These are phyloP conservation scores for Sarcomyxa edulis DNA, from an alignment of 768 basidiomycete species.

Conservation along the genomic window DNA sequence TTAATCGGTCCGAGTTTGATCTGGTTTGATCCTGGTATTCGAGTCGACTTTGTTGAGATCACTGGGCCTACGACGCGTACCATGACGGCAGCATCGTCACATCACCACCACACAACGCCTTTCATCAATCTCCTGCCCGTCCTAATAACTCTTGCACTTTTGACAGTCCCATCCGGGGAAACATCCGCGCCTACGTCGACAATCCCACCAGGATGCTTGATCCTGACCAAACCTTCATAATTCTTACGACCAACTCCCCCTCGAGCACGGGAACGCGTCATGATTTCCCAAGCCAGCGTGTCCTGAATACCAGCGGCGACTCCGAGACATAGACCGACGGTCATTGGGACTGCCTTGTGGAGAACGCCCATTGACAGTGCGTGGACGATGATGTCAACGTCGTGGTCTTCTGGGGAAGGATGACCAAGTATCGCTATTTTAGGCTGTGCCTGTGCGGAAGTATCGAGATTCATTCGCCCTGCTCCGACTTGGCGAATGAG, in stretches of 20 bases:
- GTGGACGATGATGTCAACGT: slow-evolving; percentile 47
- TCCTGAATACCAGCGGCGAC: slow-evolving; percentile 53
- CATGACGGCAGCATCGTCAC: too few species aligned
- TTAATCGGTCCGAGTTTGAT: too few species aligned
- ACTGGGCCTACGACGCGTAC: too few species aligned
- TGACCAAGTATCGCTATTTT: slow-evolving; percentile 57
- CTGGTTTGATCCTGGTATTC: too few species aligned
- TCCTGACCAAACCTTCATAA: slow-evolving; percentile 31
- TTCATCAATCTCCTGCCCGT: slow-evolving; percentile 71
- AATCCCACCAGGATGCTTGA: slow-evolving; percentile 61
- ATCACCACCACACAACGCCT: slow-evolving; percentile 68
- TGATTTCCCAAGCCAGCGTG: slow-evolving; percentile 50
- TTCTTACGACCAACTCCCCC: slow-evolving; percentile 8
- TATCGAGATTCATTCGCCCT: slow-evolving; percentile 57
- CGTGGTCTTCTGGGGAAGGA: slow-evolving; percentile 19
- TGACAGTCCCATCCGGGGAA: slow-evolving; percentile 36
- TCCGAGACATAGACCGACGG: slow-evolving; percentile 63
- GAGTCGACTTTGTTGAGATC: too few species aligned
- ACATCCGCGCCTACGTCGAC: slow-evolving; percentile 65
- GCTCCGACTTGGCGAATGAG: slow-evolving; percentile 52
- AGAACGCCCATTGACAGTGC: slow-evolving; percentile 69
- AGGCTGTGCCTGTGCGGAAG: slow-evolving; percentile 58
- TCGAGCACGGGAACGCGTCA: slow-evolving; percentile 23
- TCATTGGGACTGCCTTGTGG: slow-evolving; percentile 71
- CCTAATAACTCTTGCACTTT: slow-evolving; percentile 57